These are phyloP conservation scores for Saccharum hybrid DNA, from an alignment of 202 grass and related monocot genomes.

Conservation along the genomic window DNA sequence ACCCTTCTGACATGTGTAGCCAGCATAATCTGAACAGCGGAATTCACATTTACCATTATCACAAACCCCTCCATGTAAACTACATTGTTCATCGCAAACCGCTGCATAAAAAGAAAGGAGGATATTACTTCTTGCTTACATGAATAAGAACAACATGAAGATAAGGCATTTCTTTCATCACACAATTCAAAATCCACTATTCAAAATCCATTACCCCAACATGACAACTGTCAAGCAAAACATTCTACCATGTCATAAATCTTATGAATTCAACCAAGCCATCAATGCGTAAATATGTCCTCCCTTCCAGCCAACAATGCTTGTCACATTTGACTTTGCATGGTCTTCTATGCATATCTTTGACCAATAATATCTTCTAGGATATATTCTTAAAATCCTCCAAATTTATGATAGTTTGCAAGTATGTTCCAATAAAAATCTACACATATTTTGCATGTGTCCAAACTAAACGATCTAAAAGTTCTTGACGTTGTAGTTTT, in stretches of 20 bases:
- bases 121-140: slow-evolving; percentile 45
- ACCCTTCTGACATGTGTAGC: slow-evolving; percentile 97
- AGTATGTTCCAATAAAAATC: neutral
- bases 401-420: neutral
- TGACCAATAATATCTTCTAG: neutral
- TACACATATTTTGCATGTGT: neutral
- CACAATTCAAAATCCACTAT: slow-evolving; percentile 21
- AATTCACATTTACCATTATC: slow-evolving; percentile 99
- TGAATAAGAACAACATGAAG: slow-evolving; percentile 14
- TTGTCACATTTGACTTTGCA: neutral
- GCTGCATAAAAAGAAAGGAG: slow-evolving; percentile 61
- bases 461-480: neutral
- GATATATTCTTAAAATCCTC: neutral
- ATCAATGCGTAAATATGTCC: neutral
- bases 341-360: neutral
- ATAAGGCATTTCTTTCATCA: slow-evolving; percentile 12
- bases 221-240: slow-evolving; percentile 26
- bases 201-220: slow-evolving; percentile 26
- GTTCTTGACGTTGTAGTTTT: neutral
- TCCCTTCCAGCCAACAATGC: neutral
- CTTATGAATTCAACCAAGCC: slow-evolving; percentile 23
- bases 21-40: slow-evolving; percentile 97
- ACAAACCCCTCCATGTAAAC: slow-evolving; percentile 97
- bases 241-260: slow-evolving; percentile 27
- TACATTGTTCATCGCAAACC: slow-evolving; percentile 97